Evolutionary conservation across 345 rosid genomes (phyloP), one percentile per base, ranked within the genome.

Genomic region (Eucalyptus pauciflora): DNA sequence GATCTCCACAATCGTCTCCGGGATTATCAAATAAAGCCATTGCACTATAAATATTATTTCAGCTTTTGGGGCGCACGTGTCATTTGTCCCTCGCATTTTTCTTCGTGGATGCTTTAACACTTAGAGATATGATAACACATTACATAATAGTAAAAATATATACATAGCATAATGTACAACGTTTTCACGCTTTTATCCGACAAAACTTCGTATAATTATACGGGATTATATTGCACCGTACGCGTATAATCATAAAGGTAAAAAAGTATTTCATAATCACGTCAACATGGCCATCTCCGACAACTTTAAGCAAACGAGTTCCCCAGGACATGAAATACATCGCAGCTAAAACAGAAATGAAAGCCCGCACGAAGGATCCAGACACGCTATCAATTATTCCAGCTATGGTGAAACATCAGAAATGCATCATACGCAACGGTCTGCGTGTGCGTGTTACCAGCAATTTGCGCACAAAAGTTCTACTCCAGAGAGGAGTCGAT

Each of bases 401-500:
- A 37, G 81, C 46, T 71, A 17, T 2, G 46, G 46, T 71, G 81
- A 33, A 33, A 71, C 41, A 37, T 71, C 81, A 10, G 25, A 71
- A 71, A 71, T 17, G 22, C 20, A 37, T 17, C 3, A 71, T 12
- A 17, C 25, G 81, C 46, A 33, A 5, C 25, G 5, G 45, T 37
- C 81, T 37, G 8, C 37, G 37, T 0, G 10, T 6, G 37, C 37
- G 20, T 64, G 76, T n/a, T 37, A 17, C 25, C 46, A 31, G 81
- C 11, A 71, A 71, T 5, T 71, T 71, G 46, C 20, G 50, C 25
- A 29, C 48, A 45, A 31, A 43, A n/a, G 31, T 43, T 79, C 85
- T 86, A 91, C 86, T 92, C 89, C 29, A 92, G 92, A 5, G 93
- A 92, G 45, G 94, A 92, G 85, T 93, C 90, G 71, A 88, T 91